Evolutionary conservation across 2,329 filamentous ascomycete species (phyloP), one percentile per base, ranked within the genome.

Genomic region (Exutisphaerella laricina): DNA sequence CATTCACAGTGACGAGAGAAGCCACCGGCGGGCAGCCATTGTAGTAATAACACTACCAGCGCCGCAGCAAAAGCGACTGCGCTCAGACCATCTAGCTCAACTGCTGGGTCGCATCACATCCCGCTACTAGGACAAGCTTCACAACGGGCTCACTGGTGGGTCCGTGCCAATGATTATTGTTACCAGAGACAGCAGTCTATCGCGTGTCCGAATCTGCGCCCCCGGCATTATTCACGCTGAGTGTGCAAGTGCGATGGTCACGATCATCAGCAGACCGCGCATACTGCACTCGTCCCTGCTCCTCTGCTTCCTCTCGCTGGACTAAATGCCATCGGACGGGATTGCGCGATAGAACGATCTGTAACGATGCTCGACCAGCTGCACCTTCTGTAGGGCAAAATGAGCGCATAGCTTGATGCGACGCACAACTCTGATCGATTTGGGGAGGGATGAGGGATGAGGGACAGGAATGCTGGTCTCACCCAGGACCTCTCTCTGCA

Each of bases 151-250:
- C 31, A 30, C 8, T 18, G 21, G 40, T 42, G 40, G 40, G 14
- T 20, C 37, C 23, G 16, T 14, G 25, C 7, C 26, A 21, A 34
- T n/a, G n/a, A n/a, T n/a, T n/a, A n/a, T n/a, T n/a, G n/a, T 30
- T 35, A 30, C 40, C 25, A 21, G 17, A 14, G 7, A 29, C 13
- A 36, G 40, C 14, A 42, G 32, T 18, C 32, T 26, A 26, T 42
- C 40, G 40, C 40, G 40, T 42, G 40, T 42, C n/a, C n/a, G n/a
- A n/a, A n/a, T n/a, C 22, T 36, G 33, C 33, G 33, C 33, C 33
- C 21, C 38, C 38, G 38, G 26, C 38, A 40, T 26, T 26, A 26
- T 26, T 7, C 12, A 13, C 14, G 10, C 10, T 16, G 29, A 8
- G 9, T 20, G 23, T 20, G 20, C n/a, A 18, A 10, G 17, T 17